Percentiles rank a stretch among this genome's conserved stretches.
Conservation (phyloP, 148 eudicot species). For the Dysphania ambrosioides region DNA sequence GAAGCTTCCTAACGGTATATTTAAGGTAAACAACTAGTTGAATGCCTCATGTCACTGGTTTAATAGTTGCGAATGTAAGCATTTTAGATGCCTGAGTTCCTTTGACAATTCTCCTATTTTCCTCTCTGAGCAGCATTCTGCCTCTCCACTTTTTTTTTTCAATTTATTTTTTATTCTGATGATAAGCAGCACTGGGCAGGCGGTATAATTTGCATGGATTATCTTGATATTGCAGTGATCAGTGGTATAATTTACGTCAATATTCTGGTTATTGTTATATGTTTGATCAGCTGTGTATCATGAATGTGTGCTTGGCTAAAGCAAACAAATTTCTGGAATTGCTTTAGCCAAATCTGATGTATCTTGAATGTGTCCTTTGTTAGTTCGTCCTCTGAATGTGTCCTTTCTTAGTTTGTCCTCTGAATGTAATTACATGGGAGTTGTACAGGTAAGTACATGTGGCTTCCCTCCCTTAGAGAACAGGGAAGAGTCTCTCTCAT, state of each 20-base stretch:
- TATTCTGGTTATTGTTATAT: neutral
- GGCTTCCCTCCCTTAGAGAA: constrained; percentile 98
- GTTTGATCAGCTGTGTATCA: neutral
- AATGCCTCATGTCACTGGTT: neutral
- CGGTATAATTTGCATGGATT: neutral
- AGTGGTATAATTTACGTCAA: too few relatives aligned
- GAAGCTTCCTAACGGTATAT: constrained; percentile 65
- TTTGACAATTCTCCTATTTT: neutral
- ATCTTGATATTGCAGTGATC: neutral
- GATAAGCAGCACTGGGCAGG: neutral
- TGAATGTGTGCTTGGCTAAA: neutral
- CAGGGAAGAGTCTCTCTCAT: constrained; percentile 62
- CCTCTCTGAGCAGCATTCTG: neutral
- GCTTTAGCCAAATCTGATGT: neutral
- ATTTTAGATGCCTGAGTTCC: neutral
- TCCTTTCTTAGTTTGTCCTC: constrained; percentile 1
- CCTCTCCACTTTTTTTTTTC: too few relatives aligned
- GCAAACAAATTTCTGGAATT: neutral
- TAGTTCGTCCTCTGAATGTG: constrained; percentile 10
- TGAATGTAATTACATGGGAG: constrained; percentile 7
- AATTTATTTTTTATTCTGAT: neutral
- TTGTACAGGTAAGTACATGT: constrained; percentile 83
- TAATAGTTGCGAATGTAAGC: neutral
- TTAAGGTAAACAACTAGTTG: too few relatives aligned
- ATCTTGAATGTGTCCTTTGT: neutral